phyloP scores from a whole-genome alignment of 2,329 filamentous ascomycete genomes.

The Lecanicillium sp. region DNA sequence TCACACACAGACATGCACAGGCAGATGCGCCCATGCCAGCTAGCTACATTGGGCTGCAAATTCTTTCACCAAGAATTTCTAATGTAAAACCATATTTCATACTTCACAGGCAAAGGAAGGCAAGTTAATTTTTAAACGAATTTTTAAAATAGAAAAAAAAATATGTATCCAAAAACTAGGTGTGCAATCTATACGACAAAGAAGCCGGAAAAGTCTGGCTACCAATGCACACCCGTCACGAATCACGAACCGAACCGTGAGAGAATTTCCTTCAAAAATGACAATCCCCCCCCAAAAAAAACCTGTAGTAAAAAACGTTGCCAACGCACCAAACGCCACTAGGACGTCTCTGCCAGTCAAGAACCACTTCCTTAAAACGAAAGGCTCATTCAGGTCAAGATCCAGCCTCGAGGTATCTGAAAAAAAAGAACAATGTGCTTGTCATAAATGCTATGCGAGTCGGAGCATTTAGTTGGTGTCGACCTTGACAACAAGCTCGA shows the following conservation, averaged over 20 bases:
- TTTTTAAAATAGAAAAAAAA: not conserved
- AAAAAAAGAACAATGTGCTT: not conserved
- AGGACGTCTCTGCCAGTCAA: slow-evolving; percentile 11
- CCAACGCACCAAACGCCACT: slow-evolving; percentile 13
- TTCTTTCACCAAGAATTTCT: no score
- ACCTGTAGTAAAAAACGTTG: not conserved
- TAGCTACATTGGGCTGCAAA: no score
- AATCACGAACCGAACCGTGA: slow-evolving; percentile 2
- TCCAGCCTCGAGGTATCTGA: slow-evolving; percentile 12
- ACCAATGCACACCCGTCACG: slow-evolving; percentile 6
- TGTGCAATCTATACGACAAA: slow-evolving; percentile 7
- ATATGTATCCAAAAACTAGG: slow-evolving; percentile 13
- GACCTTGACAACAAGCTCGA: slow-evolving; percentile 27
- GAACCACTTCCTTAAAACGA: not conserved
- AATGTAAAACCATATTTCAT: no score
- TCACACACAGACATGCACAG: no score
- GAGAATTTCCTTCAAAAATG: slow-evolving; percentile 1
- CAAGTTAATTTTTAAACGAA: not conserved
- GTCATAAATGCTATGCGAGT: not conserved
- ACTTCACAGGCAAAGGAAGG: not conserved
- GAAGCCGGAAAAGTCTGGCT: not conserved
- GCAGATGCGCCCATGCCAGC: no score
- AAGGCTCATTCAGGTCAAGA: slow-evolving; percentile 4
- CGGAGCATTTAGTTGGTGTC: slow-evolving; percentile 13
- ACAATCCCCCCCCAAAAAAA: slow-evolving; percentile 8